phyloP scores from a whole-genome alignment of 768 basidiomycete species.

The Plicaturopsis crispa region DNA sequence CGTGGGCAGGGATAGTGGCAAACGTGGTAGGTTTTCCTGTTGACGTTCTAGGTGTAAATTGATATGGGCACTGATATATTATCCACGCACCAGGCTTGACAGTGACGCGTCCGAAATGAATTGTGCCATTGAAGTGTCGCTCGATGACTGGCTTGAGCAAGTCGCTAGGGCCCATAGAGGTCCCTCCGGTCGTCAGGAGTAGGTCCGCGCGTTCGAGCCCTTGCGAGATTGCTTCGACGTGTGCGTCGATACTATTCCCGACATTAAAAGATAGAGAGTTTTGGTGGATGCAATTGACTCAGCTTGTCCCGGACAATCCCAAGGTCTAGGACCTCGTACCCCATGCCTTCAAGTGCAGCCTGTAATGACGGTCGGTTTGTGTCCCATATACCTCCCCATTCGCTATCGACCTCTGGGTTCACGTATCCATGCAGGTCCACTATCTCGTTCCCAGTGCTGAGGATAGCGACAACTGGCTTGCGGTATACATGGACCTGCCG shows the following conservation, averaged over 20 bases:
- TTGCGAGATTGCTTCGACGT: conserved; percentile 45
- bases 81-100: conserved; percentile 62
- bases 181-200: conserved; percentile 81
- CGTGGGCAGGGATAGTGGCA: conserved; percentile 54
- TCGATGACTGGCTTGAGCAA: conserved; percentile 87
- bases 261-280: neutral
- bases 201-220: conserved; percentile 65
- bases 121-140: conserved; percentile 60
- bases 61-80: too few relatives aligned
- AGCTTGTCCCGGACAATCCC: conserved; percentile 77
- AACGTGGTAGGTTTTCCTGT: conserved; percentile 93
- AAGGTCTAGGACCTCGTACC: conserved; percentile 72
- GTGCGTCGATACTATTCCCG: conserved; percentile 41
- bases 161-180: conserved; percentile 87
- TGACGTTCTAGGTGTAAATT: conserved; percentile 26
- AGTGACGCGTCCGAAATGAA: conserved; percentile 82
- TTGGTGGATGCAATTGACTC: conserved; percentile 12
- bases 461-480: conserved; percentile 70
- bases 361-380: conserved; percentile 79
- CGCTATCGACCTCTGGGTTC: conserved; percentile 22
- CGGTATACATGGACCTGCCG: conserved; percentile 57
- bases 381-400: conserved; percentile 75
- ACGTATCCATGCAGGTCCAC: conserved; percentile 45
- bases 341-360: conserved; percentile 62
- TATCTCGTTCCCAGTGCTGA: conserved; percentile 86